Percentiles rank a stretch among this genome's conserved stretches.
phyloP scores from a whole-genome alignment of 1,284 basidiomycete species.

The Porogramme epimiltina region DNA sequence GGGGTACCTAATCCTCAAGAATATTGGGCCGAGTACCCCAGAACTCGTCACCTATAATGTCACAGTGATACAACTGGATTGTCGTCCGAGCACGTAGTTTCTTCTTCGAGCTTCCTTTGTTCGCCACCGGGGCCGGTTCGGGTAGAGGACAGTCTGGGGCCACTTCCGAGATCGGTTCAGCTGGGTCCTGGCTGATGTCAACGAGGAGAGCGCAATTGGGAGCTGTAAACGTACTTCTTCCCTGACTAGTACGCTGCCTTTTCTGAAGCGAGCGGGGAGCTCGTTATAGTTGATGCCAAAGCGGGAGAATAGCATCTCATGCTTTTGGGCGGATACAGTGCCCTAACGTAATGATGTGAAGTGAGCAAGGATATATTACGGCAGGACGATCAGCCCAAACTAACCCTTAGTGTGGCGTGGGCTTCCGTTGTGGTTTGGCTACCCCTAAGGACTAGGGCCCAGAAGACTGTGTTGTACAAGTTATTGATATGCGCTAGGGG shows the following conservation, averaged over 20 bases:
- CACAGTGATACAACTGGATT: constrained; percentile 71
- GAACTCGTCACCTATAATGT: constrained; percentile 82
- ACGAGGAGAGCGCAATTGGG: background rate
- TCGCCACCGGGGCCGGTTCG: background rate
- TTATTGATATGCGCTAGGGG: constrained; percentile 99
- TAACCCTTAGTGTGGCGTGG: constrained; percentile 74
- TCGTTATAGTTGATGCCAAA: constrained; percentile 91
- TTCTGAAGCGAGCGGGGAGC: constrained; percentile 75
- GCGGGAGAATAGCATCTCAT: constrained; percentile 84
- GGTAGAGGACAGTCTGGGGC: background rate
- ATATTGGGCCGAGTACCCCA: constrained; percentile 63
- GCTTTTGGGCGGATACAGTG: constrained; percentile 85
- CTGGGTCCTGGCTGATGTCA: background rate
- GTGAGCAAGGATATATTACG: background rate
- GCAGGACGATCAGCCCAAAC: constrained; percentile 9
- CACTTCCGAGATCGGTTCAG: background rate
- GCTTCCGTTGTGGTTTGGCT: constrained; percentile 80
- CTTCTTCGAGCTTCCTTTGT: constrained; percentile 25
- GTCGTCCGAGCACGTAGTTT: constrained; percentile 40
- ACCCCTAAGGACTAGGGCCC: constrained; percentile 87
- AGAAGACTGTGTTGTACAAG: constrained; percentile 95
- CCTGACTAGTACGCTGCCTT: constrained; percentile 86
- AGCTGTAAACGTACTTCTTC: constrained; percentile 37
- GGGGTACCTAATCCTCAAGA: constrained; percentile 36
- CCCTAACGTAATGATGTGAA: constrained; percentile 52